Percentiles rank a stretch among this genome's conserved stretches.
Evolutionary conservation across 345 rosid genomes (phyloP).

Genomic region (Syzygium jambos): DNA sequence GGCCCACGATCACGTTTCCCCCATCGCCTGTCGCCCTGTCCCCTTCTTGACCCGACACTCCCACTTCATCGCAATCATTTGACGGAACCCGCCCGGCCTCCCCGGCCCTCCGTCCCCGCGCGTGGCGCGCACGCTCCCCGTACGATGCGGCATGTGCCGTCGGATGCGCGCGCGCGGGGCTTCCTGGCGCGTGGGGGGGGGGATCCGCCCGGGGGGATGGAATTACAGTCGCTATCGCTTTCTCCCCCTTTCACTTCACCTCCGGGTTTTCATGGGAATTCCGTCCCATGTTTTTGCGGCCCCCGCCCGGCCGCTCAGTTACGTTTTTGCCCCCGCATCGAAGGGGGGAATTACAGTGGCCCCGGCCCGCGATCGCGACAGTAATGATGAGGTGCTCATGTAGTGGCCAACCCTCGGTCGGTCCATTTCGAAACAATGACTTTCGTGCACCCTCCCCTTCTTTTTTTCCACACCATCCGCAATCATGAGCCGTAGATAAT

Average conservation of each 20-base stretch:
- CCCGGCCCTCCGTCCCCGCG: neutral
- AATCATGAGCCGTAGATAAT: neutral
- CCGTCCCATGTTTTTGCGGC: neutral
- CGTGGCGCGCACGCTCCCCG: neutral
- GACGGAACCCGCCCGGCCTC: neutral
- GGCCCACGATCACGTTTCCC: conserved; percentile 10
- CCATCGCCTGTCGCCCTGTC: conserved; percentile 37
- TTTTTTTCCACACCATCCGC: neutral
- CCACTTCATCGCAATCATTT: conserved; percentile 38
- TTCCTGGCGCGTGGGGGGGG: neutral
- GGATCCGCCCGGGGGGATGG: neutral
- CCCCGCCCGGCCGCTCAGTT: neutral
- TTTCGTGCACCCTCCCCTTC: neutral
- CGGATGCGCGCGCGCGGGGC: neutral
- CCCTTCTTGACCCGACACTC: conserved; percentile 26
- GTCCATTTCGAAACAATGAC: neutral
- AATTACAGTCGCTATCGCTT: too few relatives aligned
- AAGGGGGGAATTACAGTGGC: neutral
- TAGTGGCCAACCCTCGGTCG: neutral
- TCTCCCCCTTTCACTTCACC: neutral
- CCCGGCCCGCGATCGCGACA: neutral
- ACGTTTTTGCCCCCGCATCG: neutral
- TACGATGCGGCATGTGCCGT: neutral
- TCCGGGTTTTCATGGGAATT: neutral
- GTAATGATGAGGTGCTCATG: neutral